phyloP scores from a whole-genome alignment of 352 stramenopile species.

The Hyaloperonospora brassicae region DNA sequence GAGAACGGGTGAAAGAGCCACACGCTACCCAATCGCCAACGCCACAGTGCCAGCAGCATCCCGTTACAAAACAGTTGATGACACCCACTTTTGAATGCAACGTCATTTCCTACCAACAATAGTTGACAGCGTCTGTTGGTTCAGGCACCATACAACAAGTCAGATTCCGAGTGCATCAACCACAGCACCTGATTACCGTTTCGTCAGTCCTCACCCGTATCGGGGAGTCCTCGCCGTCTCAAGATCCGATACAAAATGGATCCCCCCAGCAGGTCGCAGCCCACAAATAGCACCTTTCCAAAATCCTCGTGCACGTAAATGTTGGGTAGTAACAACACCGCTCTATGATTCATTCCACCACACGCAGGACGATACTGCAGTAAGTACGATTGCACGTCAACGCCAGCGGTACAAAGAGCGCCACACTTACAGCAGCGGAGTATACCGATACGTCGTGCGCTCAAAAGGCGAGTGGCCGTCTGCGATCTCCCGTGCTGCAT shows the following conservation, averaged over 20 bases:
- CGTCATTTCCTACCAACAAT: constrained; percentile 33
- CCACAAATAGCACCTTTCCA: constrained; percentile 95
- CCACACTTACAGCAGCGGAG: constrained; percentile 87
- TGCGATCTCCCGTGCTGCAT: constrained; percentile 89
- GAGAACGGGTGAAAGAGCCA: constrained; percentile 98
- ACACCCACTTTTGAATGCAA: too few relatives aligned
- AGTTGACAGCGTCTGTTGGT: constrained; percentile 48
- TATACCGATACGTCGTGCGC: constrained; percentile 98
- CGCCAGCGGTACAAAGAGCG: not conserved
- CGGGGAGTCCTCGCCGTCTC: constrained; percentile 42
- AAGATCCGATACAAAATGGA: constrained; percentile 87
- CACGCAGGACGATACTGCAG: constrained; percentile 1
- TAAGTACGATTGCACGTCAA: not conserved
- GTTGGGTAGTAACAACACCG: constrained; percentile 67
- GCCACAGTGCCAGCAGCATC: constrained; percentile 1
- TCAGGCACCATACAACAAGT: not conserved
- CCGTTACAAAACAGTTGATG: not conserved
- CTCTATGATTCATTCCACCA: constrained; percentile 37
- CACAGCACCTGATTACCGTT: constrained; percentile 1
- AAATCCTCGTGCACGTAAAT: constrained; percentile 68
- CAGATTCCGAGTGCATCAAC: not conserved
- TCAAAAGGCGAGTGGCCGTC: constrained; percentile 89
- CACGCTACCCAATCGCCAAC: constrained; percentile 33
- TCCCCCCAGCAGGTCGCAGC: constrained; percentile 91
- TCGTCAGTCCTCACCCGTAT: constrained; percentile 30